Percentiles rank a stretch among this genome's conserved stretches.
Evolutionary conservation across 139 green algal genomes (phyloP).

Genomic region (Chlorella sp.): DNA sequence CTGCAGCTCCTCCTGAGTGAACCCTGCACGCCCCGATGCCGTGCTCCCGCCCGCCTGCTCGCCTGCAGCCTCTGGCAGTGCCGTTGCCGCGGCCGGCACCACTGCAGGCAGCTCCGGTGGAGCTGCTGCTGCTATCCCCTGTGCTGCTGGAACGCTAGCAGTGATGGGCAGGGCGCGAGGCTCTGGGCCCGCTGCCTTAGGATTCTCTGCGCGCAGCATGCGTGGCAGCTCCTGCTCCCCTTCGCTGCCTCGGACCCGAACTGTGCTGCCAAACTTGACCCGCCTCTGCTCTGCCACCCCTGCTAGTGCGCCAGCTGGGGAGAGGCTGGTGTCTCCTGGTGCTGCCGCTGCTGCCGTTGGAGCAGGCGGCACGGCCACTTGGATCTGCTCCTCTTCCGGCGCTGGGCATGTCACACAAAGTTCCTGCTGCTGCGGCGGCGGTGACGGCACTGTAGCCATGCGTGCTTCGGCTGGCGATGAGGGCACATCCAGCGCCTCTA

Average conservation of each 20-base stretch:
- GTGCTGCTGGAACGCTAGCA: too few relatives aligned
- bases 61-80: too few relatives aligned
- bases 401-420: not conserved
- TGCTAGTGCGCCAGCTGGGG: too few relatives aligned
- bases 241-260: not conserved
- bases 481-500: not conserved
- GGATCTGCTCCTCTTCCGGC: not conserved
- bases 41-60: not conserved
- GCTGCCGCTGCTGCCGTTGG: not conserved
- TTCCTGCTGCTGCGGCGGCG: not conserved
- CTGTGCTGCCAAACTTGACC: too few relatives aligned
- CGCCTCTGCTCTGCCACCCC: too few relatives aligned
- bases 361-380: not conserved
- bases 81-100: too few relatives aligned
- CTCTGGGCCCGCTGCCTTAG: not conserved
- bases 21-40: not conserved
- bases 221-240: not conserved
- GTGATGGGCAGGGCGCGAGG: not conserved
- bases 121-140: too few relatives aligned
- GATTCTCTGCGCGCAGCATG: not conserved
- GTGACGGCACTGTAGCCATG: not conserved
- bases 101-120: too few relatives aligned
- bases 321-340: too few relatives aligned
- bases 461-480: not conserved
- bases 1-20: conserved; percentile 10